A percentile compares a stretch with the other conserved stretches of the same genome.
These are phyloP conservation scores for Aulographum hederae DNA, from an alignment of 2,329 filamentous ascomycete genomes.

Conservation along the genomic window DNA sequence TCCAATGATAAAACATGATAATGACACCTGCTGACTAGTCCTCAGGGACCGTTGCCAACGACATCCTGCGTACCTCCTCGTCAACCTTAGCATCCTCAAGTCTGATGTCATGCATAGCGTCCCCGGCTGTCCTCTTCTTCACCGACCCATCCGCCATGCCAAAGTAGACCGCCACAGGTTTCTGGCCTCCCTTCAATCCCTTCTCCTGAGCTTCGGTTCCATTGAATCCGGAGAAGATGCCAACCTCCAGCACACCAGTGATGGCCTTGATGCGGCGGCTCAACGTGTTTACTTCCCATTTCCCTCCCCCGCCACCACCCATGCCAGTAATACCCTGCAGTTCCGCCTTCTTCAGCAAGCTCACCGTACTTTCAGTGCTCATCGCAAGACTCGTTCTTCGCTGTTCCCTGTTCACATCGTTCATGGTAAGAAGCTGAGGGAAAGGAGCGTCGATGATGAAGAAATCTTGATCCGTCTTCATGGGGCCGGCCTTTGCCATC, in stretches of 20 bases:
- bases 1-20: too few species aligned
- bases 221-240: constrained; percentile 71
- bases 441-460: constrained; percentile 91
- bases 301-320: constrained; percentile 41
- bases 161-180: constrained; percentile 88
- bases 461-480: constrained; percentile 73
- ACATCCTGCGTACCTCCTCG: too few species aligned
- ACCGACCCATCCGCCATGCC: constrained; percentile 52
- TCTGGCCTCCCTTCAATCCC: constrained; percentile 51
- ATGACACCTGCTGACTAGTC: too few species aligned
- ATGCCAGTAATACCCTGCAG: constrained; percentile 58
- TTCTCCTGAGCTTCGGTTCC: constrained; percentile 44
- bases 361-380: constrained; percentile 12
- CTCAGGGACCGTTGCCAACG: too few species aligned
- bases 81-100: too few species aligned
- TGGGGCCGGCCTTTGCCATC: constrained; percentile 62
- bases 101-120: too few species aligned
- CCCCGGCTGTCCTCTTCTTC: too few species aligned
- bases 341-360: constrained; percentile 40
- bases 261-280: constrained; percentile 61
- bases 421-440: constrained; percentile 41
- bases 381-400: too few species aligned
- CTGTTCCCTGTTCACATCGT: constrained; percentile 28
- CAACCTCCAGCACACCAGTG: constrained; percentile 78
- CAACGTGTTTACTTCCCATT: constrained; percentile 66